Conservation (phyloP, 768 basidiomycete genomes). For the Lactarius sanguifluus region DNA sequence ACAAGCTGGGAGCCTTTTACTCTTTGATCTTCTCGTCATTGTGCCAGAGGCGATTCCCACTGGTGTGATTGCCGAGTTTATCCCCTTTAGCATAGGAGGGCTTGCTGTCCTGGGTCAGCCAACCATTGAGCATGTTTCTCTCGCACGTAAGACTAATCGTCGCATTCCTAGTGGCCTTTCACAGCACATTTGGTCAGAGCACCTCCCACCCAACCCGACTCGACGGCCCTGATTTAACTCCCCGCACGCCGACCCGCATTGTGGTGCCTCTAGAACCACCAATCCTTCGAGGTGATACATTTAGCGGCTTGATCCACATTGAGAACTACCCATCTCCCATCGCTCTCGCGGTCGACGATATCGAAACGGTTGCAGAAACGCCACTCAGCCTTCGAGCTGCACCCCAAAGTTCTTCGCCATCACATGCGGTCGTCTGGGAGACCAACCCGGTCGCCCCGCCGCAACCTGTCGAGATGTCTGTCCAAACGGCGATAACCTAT, state of each 20-base stretch:
- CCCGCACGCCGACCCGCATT: background rate
- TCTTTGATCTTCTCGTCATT: constrained; percentile 45
- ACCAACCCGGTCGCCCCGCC: background rate
- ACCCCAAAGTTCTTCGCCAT: background rate
- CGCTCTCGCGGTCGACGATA: constrained; percentile 3
- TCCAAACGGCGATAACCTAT: background rate
- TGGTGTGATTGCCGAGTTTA: constrained; percentile 41
- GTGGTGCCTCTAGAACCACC: background rate
- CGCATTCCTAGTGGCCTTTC: constrained; percentile 30
- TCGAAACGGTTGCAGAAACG: background rate
- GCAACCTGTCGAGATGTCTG: background rate
- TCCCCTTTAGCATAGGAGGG: constrained; percentile 45
- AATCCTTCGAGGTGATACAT: background rate
- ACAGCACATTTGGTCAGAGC: constrained; percentile 1
- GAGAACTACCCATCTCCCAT: constrained; percentile 1
- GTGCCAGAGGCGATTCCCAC: constrained; percentile 39
- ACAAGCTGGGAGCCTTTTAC: constrained; percentile 42
- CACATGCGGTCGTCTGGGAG: background rate
- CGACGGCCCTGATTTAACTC: background rate
- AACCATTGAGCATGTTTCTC: constrained; percentile 25
- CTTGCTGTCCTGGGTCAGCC: constrained; percentile 44
- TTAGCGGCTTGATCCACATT: background rate
- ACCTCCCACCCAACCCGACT: background rate
- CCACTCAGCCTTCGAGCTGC: background rate
- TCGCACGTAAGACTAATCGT: constrained; percentile 10